Conservation (phyloP, 441 rosid species). For the Syzygium syzygioides region DNA sequence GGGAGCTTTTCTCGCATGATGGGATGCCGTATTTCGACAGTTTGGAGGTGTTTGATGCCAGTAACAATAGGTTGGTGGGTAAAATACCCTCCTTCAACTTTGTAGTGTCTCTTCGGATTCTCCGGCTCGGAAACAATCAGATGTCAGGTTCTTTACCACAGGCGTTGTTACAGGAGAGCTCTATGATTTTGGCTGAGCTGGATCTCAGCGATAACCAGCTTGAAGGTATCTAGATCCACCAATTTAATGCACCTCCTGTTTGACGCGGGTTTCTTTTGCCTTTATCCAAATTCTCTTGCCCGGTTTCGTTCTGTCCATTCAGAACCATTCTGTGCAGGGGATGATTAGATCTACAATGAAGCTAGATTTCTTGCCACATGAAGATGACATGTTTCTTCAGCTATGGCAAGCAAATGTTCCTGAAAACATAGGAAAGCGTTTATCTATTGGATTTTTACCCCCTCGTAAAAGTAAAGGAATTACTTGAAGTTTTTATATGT, state of each 20-base stretch:
- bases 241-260: background rate
- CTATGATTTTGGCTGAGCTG: constrained; percentile 63
- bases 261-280: background rate
- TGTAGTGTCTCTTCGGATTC: constrained; percentile 63
- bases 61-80: constrained; percentile 57
- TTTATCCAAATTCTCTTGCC: background rate
- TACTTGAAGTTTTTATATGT: background rate
- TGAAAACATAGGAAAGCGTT: background rate
- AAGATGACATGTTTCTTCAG: background rate
- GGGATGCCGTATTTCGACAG: constrained; percentile 77
- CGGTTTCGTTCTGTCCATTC: background rate
- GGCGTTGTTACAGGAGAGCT: constrained; percentile 63
- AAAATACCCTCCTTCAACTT: constrained; percentile 58
- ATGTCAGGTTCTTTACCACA: constrained; percentile 59
- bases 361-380: background rate
- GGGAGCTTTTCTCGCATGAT: constrained; percentile 69
- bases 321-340: background rate
- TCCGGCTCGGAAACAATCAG: constrained; percentile 58
- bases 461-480: background rate
- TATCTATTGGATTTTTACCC: background rate
- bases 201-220: constrained; percentile 81
- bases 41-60: constrained; percentile 84
- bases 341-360: background rate
- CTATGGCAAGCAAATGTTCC: background rate
- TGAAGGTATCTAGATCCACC: constrained; percentile 45